Base-by-base conservation (phyloP, 306 rosid species). In the Cicer yamashitae region DNA sequence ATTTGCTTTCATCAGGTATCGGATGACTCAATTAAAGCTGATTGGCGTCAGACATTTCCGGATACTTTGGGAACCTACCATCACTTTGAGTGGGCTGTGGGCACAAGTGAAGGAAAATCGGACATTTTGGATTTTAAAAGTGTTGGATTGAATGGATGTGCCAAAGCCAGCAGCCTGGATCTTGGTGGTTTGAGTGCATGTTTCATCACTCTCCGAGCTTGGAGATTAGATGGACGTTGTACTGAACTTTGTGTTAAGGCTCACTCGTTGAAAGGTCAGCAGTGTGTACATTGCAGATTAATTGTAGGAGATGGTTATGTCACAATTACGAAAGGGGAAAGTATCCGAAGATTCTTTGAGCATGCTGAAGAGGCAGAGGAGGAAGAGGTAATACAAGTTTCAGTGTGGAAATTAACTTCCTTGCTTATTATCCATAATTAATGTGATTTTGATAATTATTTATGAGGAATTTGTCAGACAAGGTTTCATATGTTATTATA, bases 361-460 rank as follows among this genome's bases (percentile, higher is more conserved):
- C 93, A 90, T 79, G 99, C 98, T 82, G 99, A 96, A 88, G 99
- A 96, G 87, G 98, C 98, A 20, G 99, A 96, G 83, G 99, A 96
- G 86, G 99, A 96, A 76, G 99, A 96, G 99, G 99, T 96, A 84
- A 84, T 78, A 70, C 56, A 56, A 51, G 66, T 71, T 87, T 51
- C 71, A 18, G 50, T 45, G 12, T 61, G 63, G 82, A 83, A 82
- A 79, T 75, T 68, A 63, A 47, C 71, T 70, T 57, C 71, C 73
- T 75, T 64, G 56, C 72, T 51, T 37, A 34, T 58, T 77, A 44
- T 75, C 66, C 70, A 38, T 51, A 10, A 7, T 70, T 65, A 68
- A 39, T 13, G 34, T 39, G 22, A 52, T 71, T 74, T 71, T 82
- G 10, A 59, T 47, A 47, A 50, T 54, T 70, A 51, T 46, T 56